Base-by-base conservation (phyloP, 1,139 yeast species). In the Debaryomyces fabryi region DNA sequence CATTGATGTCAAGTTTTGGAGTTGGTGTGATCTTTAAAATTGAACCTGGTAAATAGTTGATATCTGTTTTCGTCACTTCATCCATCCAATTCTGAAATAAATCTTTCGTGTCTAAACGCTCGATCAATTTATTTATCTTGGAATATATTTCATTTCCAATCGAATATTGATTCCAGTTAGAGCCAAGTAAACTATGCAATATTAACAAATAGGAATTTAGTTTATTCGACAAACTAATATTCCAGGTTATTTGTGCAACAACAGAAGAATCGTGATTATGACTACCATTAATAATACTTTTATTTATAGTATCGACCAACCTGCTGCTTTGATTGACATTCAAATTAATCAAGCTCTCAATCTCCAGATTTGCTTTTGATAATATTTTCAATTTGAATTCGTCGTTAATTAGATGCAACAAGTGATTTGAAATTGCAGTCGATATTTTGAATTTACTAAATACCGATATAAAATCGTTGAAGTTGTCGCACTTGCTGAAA, bases 81-180 rank as follows among this genome's bases (percentile, higher is more conserved):
- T 60, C 54, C 6, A 77, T 48, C 93, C 96, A 88, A 2, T 63
- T 59, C 0, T 71, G 66, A 52, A 76, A 79, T 0, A 78, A 55
- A 0, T 49, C 59, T 5, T 74, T 66, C 0, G 83, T 64, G 46
- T 84, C 72, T 10, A 84, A 67, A 42, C 74, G 78, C 20, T 72
- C 66, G 15, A 73, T 59, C 41, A 87, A 70, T 1, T 70, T 65
- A 1, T 62, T 58, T 13, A 83, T 74, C 50, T 83, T 88, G 1
- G 73, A 63, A 13, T 76, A 72, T 1, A 92, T 78, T 52, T 78
- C 81, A 46, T 76, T 79, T 0, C 97, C 97, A 44, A 86, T 85
- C 0, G 92, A 83, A 56, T 85, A 88, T 39, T 81, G 75, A 44
- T 70, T 72, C 97, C 97, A 92, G 27, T 85, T 86, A 12, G 71